Percentiles rank a stretch among this genome's conserved stretches.
Evolutionary conservation across 495 filamentous ascomycete genomes (phyloP).

Genomic region (Hypoxylon lenormandii): DNA sequence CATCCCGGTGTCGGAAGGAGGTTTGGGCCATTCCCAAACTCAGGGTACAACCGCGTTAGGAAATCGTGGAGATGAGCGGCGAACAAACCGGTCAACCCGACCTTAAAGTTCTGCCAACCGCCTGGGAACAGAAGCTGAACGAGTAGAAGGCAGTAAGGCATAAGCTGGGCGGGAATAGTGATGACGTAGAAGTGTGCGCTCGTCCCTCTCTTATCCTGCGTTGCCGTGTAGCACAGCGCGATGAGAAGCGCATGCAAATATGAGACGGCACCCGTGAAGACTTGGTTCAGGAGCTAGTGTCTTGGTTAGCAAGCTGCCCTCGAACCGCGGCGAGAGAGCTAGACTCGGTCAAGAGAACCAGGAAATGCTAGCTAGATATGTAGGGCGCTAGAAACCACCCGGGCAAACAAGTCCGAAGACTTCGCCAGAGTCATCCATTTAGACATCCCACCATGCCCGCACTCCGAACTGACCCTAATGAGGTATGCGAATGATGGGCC

Average conservation of each 20-base stretch:
- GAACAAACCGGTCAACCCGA: slow-evolving; percentile 75
- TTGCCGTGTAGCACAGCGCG: slow-evolving; percentile 81
- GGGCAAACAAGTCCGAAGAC: slow-evolving; percentile 68
- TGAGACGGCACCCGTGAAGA: slow-evolving; percentile 61
- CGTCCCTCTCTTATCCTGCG: slow-evolving; percentile 80
- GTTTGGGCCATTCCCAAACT: slow-evolving; percentile 82
- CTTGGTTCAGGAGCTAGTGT: slow-evolving; percentile 61
- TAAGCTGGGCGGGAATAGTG: slow-evolving; percentile 76
- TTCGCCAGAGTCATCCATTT: slow-evolving; percentile 81
- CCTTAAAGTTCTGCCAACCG: slow-evolving; percentile 59
- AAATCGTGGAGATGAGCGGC: slow-evolving; percentile 90
- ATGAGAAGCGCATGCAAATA: slow-evolving; percentile 78
- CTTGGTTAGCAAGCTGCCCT: slow-evolving; percentile 45
- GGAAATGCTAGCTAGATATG: slow-evolving; percentile 63
- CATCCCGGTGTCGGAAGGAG: slow-evolving; percentile 75
- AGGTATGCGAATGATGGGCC: slow-evolving; percentile 83
- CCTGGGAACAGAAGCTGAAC: slow-evolving; percentile 71
- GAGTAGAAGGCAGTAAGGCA: slow-evolving; percentile 80
- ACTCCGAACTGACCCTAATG: slow-evolving; percentile 76
- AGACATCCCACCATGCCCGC: slow-evolving; percentile 89
- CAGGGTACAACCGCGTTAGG: slow-evolving; percentile 81
- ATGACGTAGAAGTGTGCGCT: slow-evolving; percentile 79
- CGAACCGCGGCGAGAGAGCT: slow-evolving; percentile 8
- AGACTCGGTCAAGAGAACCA: slow-evolving; percentile 18
- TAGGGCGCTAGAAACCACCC: slow-evolving; percentile 88